A percentile compares a stretch with the other conserved stretches of the same genome.
These are phyloP conservation scores for Arxiozyma bovina DNA, from an alignment of 1,139 yeast genomes.

Conservation along the genomic window DNA sequence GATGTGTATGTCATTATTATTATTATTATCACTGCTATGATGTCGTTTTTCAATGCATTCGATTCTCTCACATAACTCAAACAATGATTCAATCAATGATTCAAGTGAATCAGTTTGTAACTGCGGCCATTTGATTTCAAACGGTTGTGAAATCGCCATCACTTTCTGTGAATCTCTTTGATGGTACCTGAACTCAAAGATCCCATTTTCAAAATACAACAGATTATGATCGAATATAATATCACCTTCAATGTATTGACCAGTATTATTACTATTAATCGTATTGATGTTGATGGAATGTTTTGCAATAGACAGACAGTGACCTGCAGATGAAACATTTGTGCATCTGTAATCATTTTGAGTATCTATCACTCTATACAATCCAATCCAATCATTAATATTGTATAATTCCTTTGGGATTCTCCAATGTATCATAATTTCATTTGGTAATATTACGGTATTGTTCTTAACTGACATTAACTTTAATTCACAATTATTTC, in stretches of 20 bases:
- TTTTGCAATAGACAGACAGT: conserved; percentile 53
- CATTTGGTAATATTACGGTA: conserved; percentile 27
- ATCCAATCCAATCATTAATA: conserved; percentile 66
- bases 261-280: conserved; percentile 10
- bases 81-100: conserved; percentile 17
- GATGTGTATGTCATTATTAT: neutral
- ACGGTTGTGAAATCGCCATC: conserved; percentile 58
- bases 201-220: conserved; percentile 62
- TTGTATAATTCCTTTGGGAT: conserved; percentile 40
- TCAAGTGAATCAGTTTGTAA: conserved; percentile 35
- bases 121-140: conserved; percentile 46
- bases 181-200: conserved; percentile 72
- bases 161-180: conserved; percentile 64
- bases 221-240: conserved; percentile 44
- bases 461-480: conserved; percentile 34
- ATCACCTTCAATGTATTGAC: conserved; percentile 38
- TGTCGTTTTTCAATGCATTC: conserved; percentile 14
- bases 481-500: conserved; percentile 24
- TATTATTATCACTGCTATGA: too few relatives aligned
- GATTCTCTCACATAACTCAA: conserved; percentile 19
- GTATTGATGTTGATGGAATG: conserved; percentile 12
- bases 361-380: conserved; percentile 59
- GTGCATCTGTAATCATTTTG: conserved; percentile 53
- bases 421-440: conserved; percentile 50
- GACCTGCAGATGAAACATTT: conserved; percentile 53